Evolutionary conservation across 2,329 filamentous ascomycete genomes (phyloP).

Genomic region (Paradendryphiella salina): DNA sequence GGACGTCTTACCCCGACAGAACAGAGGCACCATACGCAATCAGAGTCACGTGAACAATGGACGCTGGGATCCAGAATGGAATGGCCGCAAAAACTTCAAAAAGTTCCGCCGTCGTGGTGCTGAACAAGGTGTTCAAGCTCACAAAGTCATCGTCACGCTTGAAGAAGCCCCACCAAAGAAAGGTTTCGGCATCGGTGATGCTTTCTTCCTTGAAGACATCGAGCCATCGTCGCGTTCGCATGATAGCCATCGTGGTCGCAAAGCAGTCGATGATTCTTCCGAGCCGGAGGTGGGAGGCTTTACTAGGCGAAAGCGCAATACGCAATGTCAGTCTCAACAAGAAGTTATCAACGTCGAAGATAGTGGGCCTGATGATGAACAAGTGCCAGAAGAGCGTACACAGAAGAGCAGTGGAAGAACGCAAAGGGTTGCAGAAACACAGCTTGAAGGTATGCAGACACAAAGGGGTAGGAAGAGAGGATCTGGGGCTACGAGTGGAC

Average conservation of each 20-base stretch:
- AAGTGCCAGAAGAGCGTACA: constrained; percentile 18
- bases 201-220: constrained; percentile 68
- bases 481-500: constrained; percentile 25
- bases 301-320: constrained; percentile 22
- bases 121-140: constrained; percentile 48
- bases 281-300: constrained; percentile 41
- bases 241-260: constrained; percentile 9
- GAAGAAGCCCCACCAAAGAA: constrained; percentile 69
- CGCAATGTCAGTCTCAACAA: constrained; percentile 4
- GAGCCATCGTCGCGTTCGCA: constrained; percentile 26
- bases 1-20: constrained; percentile 57
- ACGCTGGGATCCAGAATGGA: constrained; percentile 87
- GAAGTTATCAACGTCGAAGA: constrained; percentile 39
- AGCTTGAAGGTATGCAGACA: constrained; percentile 35
- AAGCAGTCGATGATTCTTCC: constrained; percentile 23
- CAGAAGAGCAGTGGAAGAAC: constrained; percentile 32
- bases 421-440: constrained; percentile 36
- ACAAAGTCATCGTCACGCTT: constrained; percentile 68
- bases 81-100: constrained; percentile 95
- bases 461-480: constrained; percentile 38
- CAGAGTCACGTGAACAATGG: constrained; percentile 51
- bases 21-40: constrained; percentile 24
- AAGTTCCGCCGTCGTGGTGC: constrained; percentile 65
- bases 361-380: constrained; percentile 39
- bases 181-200: constrained; percentile 72